Percentiles rank a stretch among this genome's conserved stretches.
These are phyloP conservation scores for Globisporangium okanoganense DNA, from an alignment of 352 stramenopile species.

Conservation along the genomic window DNA sequence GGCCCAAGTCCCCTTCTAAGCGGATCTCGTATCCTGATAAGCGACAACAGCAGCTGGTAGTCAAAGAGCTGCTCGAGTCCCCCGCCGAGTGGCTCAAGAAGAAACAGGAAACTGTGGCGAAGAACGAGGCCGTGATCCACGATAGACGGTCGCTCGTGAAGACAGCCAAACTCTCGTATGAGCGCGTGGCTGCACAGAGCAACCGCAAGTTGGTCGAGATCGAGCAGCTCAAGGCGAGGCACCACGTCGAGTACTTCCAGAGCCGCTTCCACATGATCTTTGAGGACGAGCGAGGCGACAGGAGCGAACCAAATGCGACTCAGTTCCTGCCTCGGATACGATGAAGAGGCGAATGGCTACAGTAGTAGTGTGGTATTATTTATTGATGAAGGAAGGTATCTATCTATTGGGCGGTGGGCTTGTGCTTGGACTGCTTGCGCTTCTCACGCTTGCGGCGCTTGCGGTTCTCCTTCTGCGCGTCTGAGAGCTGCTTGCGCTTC, in stretches of 20 bases:
- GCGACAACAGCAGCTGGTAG: slow-evolving; percentile 1
- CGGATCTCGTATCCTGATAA: neutral
- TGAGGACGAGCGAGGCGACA: neutral
- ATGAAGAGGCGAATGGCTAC: neutral
- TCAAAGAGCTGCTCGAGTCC: slow-evolving; percentile 20
- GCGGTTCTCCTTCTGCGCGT: slow-evolving; percentile 62
- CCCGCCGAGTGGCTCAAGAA: slow-evolving; percentile 42
- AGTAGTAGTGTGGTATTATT: neutral
- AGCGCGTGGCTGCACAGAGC: slow-evolving; percentile 38
- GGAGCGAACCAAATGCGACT: neutral
- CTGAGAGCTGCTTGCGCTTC: slow-evolving; percentile 66
- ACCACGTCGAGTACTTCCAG: slow-evolving; percentile 45
- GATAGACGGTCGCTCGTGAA: slow-evolving; percentile 27
- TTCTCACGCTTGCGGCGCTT: slow-evolving; percentile 76
- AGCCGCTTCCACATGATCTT: slow-evolving; percentile 25
- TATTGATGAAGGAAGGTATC: neutral
- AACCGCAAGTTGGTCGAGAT: slow-evolving; percentile 52
- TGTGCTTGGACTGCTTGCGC: slow-evolving; percentile 28
- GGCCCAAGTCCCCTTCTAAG: neutral
- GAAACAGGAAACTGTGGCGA: slow-evolving; percentile 26
- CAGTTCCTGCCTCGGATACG: slow-evolving; percentile 3
- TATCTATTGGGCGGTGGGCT: slow-evolving; percentile 8
- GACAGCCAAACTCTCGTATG: slow-evolving; percentile 39
- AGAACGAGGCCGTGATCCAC: slow-evolving; percentile 21
- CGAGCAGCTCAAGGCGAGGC: slow-evolving; percentile 40